Evolutionary conservation across 2,329 filamentous ascomycete species (phyloP).

Genomic region (Cladosporium phlei): DNA sequence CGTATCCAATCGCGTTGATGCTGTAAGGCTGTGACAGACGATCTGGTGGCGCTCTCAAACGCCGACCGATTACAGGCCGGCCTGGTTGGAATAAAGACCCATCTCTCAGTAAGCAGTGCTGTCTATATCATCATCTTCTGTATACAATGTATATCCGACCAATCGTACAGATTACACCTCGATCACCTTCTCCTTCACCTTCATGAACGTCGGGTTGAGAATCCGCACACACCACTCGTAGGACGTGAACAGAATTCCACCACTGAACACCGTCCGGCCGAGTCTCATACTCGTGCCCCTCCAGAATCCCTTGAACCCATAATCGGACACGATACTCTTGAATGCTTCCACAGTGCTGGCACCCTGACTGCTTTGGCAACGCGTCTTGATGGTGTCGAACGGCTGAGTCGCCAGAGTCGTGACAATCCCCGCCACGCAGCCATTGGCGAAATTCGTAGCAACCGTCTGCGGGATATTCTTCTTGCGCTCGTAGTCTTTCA

Average conservation of each 20-base stretch:
- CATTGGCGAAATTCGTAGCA: slow-evolving; percentile 56
- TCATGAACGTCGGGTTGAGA: slow-evolving; percentile 36
- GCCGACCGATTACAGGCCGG: too few species aligned
- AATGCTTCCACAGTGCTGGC: slow-evolving; percentile 55
- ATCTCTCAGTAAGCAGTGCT: neutral
- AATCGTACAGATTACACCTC: too few species aligned
- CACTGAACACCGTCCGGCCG: slow-evolving; percentile 59
- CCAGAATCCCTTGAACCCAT: slow-evolving; percentile 60
- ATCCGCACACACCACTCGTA: slow-evolving; percentile 55
- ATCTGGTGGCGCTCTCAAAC: neutral
- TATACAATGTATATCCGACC: neutral
- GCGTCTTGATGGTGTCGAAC: slow-evolving; percentile 61
- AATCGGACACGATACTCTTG: slow-evolving; percentile 50
- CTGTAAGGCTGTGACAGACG: too few species aligned
- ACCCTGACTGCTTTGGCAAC: slow-evolving; percentile 56
- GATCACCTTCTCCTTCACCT: slow-evolving; percentile 3
- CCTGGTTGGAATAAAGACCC: neutral
- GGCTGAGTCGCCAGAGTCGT: slow-evolving; percentile 58
- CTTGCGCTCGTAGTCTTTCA: slow-evolving; percentile 55
- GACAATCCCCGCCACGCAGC: slow-evolving; percentile 55
- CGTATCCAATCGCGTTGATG: too few species aligned
- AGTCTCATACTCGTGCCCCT: slow-evolving; percentile 64
- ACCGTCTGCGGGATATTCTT: slow-evolving; percentile 48
- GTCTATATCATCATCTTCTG: too few species aligned
- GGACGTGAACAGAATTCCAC: slow-evolving; percentile 61